Conservation (phyloP, 2,329 filamentous ascomycete genomes). For the Acephala macrosclerotiorum region DNA sequence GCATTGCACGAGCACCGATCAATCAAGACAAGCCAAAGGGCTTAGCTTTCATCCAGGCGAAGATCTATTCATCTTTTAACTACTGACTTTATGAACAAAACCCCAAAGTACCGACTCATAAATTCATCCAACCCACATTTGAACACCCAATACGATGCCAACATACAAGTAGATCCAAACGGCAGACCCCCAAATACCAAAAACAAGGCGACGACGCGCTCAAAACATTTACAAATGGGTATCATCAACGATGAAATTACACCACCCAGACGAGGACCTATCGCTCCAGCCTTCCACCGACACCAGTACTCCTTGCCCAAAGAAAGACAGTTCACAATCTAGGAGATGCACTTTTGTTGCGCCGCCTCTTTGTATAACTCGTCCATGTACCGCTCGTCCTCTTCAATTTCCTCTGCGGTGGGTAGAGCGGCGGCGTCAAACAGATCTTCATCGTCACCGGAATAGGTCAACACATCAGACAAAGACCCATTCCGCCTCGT, state of each 20-base stretch:
- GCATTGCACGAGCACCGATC: neutral
- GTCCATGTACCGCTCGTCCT: neutral
- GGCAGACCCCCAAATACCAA: neutral
- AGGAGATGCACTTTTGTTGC: neutral
- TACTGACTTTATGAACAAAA: neutral
- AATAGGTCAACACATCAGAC: neutral
- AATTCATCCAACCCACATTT: neutral
- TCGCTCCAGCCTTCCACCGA: neutral
- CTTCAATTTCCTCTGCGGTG: neutral
- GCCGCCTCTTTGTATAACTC: neutral
- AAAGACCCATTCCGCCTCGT: neutral
- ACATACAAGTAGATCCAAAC: neutral
- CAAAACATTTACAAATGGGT: neutral
- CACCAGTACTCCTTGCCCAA: neutral
- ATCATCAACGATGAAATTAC: neutral
- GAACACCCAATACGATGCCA: neutral
- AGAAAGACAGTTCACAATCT: neutral
- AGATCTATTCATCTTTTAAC: neutral
- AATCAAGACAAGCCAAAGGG: neutral
- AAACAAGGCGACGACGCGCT: neutral
- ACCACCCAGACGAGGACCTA: neutral
- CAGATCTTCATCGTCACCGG: neutral
- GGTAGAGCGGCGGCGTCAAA: neutral
- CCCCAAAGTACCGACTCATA: neutral
- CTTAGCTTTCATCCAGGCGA: neutral